Evolutionary conservation across 805 yeast species (phyloP), one percentile per base, ranked within the genome.

Genomic region (Metschnikowia anglica): DNA sequence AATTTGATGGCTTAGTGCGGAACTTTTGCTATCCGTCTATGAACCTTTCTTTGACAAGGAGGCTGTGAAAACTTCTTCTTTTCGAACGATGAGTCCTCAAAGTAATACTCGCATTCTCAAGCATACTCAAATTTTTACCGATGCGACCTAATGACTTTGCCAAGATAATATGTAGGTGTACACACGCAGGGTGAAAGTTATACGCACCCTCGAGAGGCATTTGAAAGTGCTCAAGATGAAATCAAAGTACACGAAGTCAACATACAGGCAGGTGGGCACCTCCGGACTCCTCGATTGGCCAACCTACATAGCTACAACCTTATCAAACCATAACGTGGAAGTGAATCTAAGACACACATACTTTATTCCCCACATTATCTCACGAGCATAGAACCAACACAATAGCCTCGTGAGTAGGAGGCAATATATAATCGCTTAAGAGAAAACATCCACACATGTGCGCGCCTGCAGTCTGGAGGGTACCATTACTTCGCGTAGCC

Each of bases 151-250:
- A 3, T 15, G 23, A 18, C 16, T n/a, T 17, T 25, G 44, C 44
- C 44, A 41, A 41, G 44, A 28, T 11, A 31, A 15, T 12, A 9
- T 27, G 10, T 31, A n/a, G 2, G 31, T 9, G 3, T 13, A 20
- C 21, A 16, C 16, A 28, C 33, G 38, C 38, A 33, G 13, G 24
- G 26, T 21, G 34, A 38, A 25, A 23, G 13, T 27, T 18, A 3
- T 9, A 9, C n/a, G 24, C 15, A 9, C 8, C 13, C 13, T n/a
- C 10, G 21, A 34, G 20, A 12, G 21, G 39, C 4, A 41, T 24
- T 5, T 16, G 3, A 18, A 34, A 18, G 21, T 41, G 44, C 44
- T 41, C 44, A 20, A 6, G 24, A n/a, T 41, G 39, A 28, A 41
- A 35, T 24, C 35, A 33, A 11, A 21, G 4, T 11, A 11, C 5